phyloP scores from a whole-genome alignment of 2,329 filamentous ascomycete genomes.

The Blastomyces gilchristii region DNA sequence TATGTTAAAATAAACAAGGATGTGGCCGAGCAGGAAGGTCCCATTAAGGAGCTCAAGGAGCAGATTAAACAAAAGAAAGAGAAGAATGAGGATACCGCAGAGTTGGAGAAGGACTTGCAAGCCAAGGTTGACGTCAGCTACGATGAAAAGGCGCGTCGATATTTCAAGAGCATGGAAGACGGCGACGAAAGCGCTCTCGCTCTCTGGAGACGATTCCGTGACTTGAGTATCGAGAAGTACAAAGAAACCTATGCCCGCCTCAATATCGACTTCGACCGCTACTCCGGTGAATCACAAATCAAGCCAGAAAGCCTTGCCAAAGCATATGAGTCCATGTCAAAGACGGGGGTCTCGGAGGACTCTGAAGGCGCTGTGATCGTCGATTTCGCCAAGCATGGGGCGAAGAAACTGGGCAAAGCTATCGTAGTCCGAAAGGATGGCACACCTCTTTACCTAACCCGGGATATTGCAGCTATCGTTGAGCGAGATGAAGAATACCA shows the following conservation, averaged over 20 bases:
- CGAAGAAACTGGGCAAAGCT: slow-evolving; percentile 57
- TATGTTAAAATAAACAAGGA: slow-evolving; percentile 55
- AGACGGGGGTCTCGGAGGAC: slow-evolving; percentile 52
- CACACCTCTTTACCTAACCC: slow-evolving; percentile 57
- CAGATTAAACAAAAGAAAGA: slow-evolving; percentile 40
- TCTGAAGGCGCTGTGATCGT: slow-evolving; percentile 58
- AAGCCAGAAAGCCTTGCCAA: slow-evolving; percentile 51
- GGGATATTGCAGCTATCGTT: slow-evolving; percentile 56
- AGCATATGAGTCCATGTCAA: slow-evolving; percentile 49
- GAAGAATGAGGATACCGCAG: slow-evolving; percentile 40
- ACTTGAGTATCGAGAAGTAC: slow-evolving; percentile 55
- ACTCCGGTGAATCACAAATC: slow-evolving; percentile 60
- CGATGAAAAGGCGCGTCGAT: slow-evolving; percentile 51
- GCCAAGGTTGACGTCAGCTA: slow-evolving; percentile 43
- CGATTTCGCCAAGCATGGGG: slow-evolving; percentile 57
- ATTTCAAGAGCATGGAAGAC: slow-evolving; percentile 60
- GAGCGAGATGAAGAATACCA: slow-evolving; percentile 53
- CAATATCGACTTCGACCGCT: slow-evolving; percentile 56
- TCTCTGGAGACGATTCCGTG: slow-evolving; percentile 54
- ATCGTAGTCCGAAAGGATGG: slow-evolving; percentile 58
- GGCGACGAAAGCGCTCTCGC: slow-evolving; percentile 49
- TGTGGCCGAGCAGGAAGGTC: slow-evolving; percentile 46
- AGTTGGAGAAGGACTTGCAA: slow-evolving; percentile 41
- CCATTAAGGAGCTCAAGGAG: slow-evolving; percentile 46
- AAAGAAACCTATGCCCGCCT: slow-evolving; percentile 53